Evolutionary conservation across 2,329 filamentous ascomycete genomes (phyloP).

Genomic region (Stagonosporopsis cucurbitacearum): DNA sequence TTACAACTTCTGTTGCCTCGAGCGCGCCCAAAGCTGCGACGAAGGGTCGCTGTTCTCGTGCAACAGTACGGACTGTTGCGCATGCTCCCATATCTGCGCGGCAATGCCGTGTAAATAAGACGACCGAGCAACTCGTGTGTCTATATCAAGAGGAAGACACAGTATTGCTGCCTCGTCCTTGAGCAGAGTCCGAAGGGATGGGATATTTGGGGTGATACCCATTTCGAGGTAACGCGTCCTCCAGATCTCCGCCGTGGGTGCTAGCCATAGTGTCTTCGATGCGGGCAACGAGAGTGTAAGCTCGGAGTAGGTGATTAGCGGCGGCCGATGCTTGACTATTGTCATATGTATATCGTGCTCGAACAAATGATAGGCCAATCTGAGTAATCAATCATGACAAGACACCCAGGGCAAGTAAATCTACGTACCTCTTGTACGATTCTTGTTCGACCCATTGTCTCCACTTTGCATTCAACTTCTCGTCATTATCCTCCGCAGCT

Average conservation of each 20-base stretch:
- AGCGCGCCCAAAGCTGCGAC: constrained; percentile 27
- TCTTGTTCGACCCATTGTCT: constrained; percentile 66
- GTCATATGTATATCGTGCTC: constrained; percentile 34
- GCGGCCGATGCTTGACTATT: constrained; percentile 44
- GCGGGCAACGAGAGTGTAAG: constrained; percentile 69
- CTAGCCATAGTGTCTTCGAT: constrained; percentile 68
- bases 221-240: constrained; percentile 56
- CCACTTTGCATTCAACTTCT: constrained; percentile 68
- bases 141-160: constrained; percentile 59
- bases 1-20: constrained; percentile 24
- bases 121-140: constrained; percentile 42
- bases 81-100: constrained; percentile 27
- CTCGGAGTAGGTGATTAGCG: constrained; percentile 71
- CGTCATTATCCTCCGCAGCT: constrained; percentile 57
- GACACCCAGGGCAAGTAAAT: constrained; percentile 53
- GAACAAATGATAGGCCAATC: constrained; percentile 29
- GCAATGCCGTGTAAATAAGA: constrained; percentile 28
- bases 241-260: constrained; percentile 68
- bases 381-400: constrained; percentile 1
- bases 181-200: constrained; percentile 21
- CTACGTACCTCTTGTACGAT: constrained; percentile 67
- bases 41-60: constrained; percentile 23
- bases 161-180: constrained; percentile 56
- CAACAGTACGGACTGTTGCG: constrained; percentile 24
- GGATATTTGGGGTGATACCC: not conserved